A percentile compares a stretch with the other conserved stretches of the same genome.
These are phyloP conservation scores for Fistulinella cinereoalba DNA, from an alignment of 1,284 basidiomycete genomes.

Conservation along the genomic window DNA sequence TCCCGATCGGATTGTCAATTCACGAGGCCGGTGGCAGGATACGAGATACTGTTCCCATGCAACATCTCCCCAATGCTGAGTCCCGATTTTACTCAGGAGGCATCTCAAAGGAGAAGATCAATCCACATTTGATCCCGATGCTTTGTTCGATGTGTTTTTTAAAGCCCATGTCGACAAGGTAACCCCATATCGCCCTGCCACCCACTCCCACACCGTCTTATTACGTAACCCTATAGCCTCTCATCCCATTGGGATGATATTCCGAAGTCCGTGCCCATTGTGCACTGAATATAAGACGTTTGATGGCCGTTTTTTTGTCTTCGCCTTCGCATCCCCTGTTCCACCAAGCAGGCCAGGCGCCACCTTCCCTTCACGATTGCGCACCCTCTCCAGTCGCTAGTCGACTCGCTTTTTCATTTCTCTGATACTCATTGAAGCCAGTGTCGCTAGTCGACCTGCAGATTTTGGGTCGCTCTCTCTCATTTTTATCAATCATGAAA, in stretches of 20 bases:
- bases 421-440: not conserved
- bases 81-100: conserved; percentile 4
- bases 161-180: conserved; percentile 22
- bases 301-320: conserved; percentile 18
- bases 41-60: conserved; percentile 18
- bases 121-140: not conserved
- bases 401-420: conserved; percentile 10
- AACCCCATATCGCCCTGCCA: conserved; percentile 14
- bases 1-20: conserved; percentile 12
- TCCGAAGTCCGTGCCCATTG: not conserved
- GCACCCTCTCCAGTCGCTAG: conserved; percentile 18
- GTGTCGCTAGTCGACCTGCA: conserved; percentile 16
- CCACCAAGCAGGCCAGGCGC: conserved; percentile 24
- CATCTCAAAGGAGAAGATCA: not conserved
- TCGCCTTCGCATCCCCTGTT: not conserved
- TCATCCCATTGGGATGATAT: not conserved
- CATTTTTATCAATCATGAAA: conserved; percentile 15
- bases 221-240: conserved; percentile 13
- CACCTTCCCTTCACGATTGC: conserved; percentile 9
- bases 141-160: conserved; percentile 10
- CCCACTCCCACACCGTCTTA: conserved; percentile 4
- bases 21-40: not conserved
- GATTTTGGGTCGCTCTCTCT: not conserved
- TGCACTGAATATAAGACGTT: conserved; percentile 11
- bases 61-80: conserved; percentile 1